Conservation (phyloP, 2,329 filamentous ascomycete genomes). For the Colletotrichum endophyticum region DNA sequence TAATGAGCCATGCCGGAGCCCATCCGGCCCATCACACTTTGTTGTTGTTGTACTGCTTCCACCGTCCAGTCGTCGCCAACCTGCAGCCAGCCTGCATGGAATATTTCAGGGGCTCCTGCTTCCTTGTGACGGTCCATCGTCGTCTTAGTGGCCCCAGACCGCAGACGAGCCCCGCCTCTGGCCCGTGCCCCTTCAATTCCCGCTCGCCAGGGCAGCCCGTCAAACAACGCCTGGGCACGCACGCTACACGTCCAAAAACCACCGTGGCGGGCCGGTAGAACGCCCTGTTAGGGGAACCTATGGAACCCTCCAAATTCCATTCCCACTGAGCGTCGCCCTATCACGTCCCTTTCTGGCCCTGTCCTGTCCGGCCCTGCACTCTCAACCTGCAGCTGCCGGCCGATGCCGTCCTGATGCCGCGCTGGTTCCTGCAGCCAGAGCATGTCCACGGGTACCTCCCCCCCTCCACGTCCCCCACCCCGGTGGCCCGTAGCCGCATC, state of each 20-base stretch:
- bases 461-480: background rate
- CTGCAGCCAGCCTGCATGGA: background rate
- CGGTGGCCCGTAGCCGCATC: background rate
- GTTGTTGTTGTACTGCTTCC: background rate
- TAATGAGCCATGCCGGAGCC: background rate
- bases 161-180: background rate
- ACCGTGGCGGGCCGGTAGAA: background rate
- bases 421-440: slow-evolving; percentile 1
- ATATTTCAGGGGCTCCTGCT: background rate
- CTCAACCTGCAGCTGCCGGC: background rate
- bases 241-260: background rate
- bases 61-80: background rate
- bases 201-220: background rate
- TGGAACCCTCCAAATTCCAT: background rate
- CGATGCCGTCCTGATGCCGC: background rate
- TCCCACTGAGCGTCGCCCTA: slow-evolving; percentile 8
- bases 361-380: background rate
- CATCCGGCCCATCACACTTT: background rate
- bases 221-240: background rate
- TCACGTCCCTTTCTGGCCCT: background rate
- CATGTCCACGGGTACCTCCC: background rate
- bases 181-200: background rate
- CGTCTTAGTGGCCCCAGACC: background rate
- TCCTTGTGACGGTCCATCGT: background rate
- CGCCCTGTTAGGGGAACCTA: background rate